Conservation (phyloP, 2,329 filamentous ascomycete genomes). For the Colletotrichum endophyticum region DNA sequence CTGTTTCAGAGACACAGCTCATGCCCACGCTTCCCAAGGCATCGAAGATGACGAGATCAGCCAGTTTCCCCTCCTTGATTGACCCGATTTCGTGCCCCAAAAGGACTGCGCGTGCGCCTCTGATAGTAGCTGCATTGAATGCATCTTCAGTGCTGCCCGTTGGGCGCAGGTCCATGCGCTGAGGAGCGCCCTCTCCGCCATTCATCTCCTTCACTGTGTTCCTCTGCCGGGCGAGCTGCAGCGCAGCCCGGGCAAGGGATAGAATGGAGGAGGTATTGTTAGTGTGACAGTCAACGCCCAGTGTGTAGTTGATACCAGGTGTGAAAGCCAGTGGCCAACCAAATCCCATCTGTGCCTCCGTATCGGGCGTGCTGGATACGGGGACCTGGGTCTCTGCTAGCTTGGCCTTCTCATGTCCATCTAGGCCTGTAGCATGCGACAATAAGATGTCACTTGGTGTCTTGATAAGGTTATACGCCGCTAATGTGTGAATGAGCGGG, state of each 20-base stretch:
- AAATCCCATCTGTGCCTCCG: not conserved
- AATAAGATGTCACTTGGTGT: not conserved
- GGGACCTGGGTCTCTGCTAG: not conserved
- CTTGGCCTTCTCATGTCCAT: not conserved
- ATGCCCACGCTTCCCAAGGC: constrained; percentile 36
- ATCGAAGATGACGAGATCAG: not conserved
- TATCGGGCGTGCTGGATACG: not conserved
- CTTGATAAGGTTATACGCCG: not conserved
- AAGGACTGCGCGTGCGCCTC: not conserved
- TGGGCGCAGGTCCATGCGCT: not conserved
- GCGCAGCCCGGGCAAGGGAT: constrained; percentile 15
- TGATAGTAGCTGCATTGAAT: not conserved
- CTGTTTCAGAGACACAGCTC: constrained; percentile 35
- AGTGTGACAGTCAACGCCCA: constrained; percentile 26
- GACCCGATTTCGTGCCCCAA: not conserved
- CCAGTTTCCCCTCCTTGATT: not conserved
- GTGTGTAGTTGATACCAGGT: constrained; percentile 24
- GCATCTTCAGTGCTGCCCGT: not conserved
- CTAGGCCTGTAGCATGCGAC: not conserved
- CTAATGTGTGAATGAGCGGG: not conserved
- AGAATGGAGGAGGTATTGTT: constrained; percentile 22
- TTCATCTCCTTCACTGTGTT: not conserved
- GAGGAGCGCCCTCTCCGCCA: not conserved
- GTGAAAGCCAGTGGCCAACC: constrained; percentile 37
- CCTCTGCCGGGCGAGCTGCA: constrained; percentile 19